A percentile compares a stretch with the other conserved stretches of the same genome.
These are phyloP conservation scores for Aspergillus sp. DNA, from an alignment of 2,329 filamentous ascomycete genomes.

Conservation along the genomic window DNA sequence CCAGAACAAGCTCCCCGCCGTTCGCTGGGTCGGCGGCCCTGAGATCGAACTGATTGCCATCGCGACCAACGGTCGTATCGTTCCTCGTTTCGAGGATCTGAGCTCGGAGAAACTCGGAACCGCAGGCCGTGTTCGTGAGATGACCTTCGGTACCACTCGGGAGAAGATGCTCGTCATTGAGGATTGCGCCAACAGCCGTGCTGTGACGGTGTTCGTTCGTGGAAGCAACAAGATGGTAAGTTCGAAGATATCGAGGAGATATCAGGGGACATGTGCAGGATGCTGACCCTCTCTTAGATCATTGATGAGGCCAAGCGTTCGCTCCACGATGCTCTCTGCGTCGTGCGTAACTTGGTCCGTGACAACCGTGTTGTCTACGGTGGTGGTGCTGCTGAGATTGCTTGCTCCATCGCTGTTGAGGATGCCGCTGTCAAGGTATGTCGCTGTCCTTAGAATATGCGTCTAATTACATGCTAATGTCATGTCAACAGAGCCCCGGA, in stretches of 20 bases:
- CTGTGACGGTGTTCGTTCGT: constrained; percentile 93
- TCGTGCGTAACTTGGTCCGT: constrained; percentile 91
- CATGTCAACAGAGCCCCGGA: constrained; percentile 69
- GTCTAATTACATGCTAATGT: constrained; percentile 8
- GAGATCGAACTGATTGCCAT: constrained; percentile 99
- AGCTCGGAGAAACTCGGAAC: constrained; percentile 86
- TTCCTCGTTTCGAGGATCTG: constrained; percentile 94
- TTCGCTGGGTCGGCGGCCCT: constrained; percentile 95
- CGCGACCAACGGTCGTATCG: constrained; percentile 95
- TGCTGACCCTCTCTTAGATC: constrained; percentile 61
- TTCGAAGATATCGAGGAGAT: constrained; percentile 13
- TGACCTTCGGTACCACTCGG: constrained; percentile 94
- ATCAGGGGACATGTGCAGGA: not conserved
- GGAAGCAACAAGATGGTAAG: constrained; percentile 99
- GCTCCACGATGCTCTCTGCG: constrained; percentile 94
- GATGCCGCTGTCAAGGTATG: constrained; percentile 80
- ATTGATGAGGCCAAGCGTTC: constrained; percentile 99
- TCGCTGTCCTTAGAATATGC: not conserved
- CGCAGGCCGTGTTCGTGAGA: constrained; percentile 87
- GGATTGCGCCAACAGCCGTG: constrained; percentile 96
- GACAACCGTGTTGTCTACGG: constrained; percentile 98
- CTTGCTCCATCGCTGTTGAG: constrained; percentile 93
- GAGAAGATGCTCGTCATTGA: constrained; percentile 99
- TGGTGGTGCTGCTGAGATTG: constrained; percentile 93
- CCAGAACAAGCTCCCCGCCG: constrained; percentile 92